phyloP scores from a whole-genome alignment of 2,329 filamentous ascomycete genomes.

The Pseudogymnoascus sp. region DNA sequence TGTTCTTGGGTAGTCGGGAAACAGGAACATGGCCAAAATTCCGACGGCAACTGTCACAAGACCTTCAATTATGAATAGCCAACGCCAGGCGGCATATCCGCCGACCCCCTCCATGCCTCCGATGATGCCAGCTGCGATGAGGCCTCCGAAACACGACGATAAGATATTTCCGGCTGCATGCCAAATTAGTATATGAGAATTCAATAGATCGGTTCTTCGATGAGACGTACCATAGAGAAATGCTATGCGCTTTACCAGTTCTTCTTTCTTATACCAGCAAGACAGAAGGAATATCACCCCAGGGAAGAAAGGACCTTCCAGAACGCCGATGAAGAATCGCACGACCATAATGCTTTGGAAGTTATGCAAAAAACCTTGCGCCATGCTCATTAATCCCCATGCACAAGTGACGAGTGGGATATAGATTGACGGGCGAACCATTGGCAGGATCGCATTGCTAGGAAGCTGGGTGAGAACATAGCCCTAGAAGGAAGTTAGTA shows the following conservation, averaged over 20 bases:
- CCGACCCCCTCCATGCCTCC: constrained; percentile 49
- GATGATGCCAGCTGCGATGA: constrained; percentile 51
- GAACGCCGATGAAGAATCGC: constrained; percentile 18
- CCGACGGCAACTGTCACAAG: constrained; percentile 2
- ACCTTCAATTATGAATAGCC: constrained; percentile 14
- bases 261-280: constrained; percentile 24
- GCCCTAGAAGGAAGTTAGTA: not conserved
- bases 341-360: constrained; percentile 17
- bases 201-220: not conserved
- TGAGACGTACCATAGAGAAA: constrained; percentile 21
- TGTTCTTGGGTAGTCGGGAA: not conserved
- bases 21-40: not conserved
- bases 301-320: constrained; percentile 20
- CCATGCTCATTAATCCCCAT: constrained; percentile 21
- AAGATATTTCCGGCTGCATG: constrained; percentile 46
- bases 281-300: constrained; percentile 16
- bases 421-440: constrained; percentile 23
- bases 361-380: constrained; percentile 19
- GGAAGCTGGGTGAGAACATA: constrained; percentile 16
- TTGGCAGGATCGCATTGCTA: constrained; percentile 19
- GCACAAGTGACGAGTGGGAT: constrained; percentile 19
- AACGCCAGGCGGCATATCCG: constrained; percentile 39
- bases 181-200: not conserved
- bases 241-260: constrained; percentile 21
- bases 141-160: constrained; percentile 52